Conservation (phyloP, 768 basidiomycete species). For the Hygrocybe punicea region DNA sequence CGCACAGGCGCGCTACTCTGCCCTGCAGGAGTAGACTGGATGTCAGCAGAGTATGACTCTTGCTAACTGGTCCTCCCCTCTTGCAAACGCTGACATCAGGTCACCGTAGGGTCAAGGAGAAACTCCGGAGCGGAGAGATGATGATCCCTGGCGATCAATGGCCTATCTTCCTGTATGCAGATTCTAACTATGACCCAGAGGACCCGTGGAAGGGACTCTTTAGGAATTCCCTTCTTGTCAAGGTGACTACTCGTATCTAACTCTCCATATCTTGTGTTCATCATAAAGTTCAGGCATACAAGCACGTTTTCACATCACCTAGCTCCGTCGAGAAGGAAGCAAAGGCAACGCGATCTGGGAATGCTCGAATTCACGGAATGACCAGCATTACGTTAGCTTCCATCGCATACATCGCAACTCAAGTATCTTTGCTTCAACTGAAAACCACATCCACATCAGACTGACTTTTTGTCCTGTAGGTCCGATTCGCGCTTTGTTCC, state of each 20-base stretch:
- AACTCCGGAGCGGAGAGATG: slow-evolving; percentile 8
- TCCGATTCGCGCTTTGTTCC: slow-evolving; percentile 16
- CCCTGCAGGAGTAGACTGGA: slow-evolving; percentile 20
- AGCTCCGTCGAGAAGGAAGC: neutral
- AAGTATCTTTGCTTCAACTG: neutral
- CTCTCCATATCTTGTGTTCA: neutral
- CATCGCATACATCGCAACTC: neutral
- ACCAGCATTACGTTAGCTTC: too few species aligned
- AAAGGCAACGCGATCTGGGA: slow-evolving; percentile 12
- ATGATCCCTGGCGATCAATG: slow-evolving; percentile 9
- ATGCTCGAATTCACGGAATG: slow-evolving; percentile 18
- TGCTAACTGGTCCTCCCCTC: too few species aligned
- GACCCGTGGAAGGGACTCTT: slow-evolving; percentile 16
- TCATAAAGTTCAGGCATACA: slow-evolving; percentile 3
- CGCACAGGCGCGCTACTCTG: slow-evolving; percentile 19
- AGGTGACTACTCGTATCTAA: neutral
- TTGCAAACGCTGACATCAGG: too few species aligned
- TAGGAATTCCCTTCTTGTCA: slow-evolving; percentile 3
- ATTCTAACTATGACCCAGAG: too few species aligned
- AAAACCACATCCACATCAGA: too few species aligned
- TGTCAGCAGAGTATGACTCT: slow-evolving; percentile 13
- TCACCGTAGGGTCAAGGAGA: slow-evolving; percentile 12
- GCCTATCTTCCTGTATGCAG: too few species aligned
- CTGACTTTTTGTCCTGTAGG: too few species aligned
- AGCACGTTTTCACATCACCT: slow-evolving; percentile 4